These are phyloP conservation scores for Phoma sp. DNA, from an alignment of 2,329 filamentous ascomycete genomes.

Conservation along the genomic window DNA sequence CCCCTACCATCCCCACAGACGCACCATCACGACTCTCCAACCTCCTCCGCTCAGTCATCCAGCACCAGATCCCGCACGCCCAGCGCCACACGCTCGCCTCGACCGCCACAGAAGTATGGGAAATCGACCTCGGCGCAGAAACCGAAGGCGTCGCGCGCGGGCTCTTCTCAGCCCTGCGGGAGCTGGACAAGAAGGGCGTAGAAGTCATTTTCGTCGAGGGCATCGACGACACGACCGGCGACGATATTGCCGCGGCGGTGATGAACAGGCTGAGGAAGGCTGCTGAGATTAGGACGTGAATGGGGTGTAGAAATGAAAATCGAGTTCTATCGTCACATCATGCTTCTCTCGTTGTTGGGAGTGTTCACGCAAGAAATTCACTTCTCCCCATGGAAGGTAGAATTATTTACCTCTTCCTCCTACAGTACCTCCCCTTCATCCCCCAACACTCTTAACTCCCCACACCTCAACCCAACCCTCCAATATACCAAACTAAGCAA, in stretches of 20 bases:
- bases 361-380: background rate
- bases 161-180: slow-evolving; percentile 84
- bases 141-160: slow-evolving; percentile 80
- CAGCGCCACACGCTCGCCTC: slow-evolving; percentile 23
- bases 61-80: slow-evolving; percentile 43
- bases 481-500: background rate
- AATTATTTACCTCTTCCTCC: too few species aligned
- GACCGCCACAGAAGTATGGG: slow-evolving; percentile 56
- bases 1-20: background rate
- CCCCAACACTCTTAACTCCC: too few species aligned
- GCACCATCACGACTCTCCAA: slow-evolving; percentile 31
- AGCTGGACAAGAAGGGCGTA: slow-evolving; percentile 79
- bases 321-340: too few species aligned
- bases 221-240: slow-evolving; percentile 69
- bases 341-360: too few species aligned
- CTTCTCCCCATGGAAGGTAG: too few species aligned
- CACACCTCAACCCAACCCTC: background rate
- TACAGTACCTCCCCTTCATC: too few species aligned
- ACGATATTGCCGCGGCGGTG: slow-evolving; percentile 78
- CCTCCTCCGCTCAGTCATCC: slow-evolving; percentile 43
- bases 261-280: slow-evolving; percentile 61
- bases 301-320: background rate
- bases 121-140: slow-evolving; percentile 75
- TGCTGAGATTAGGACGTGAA: slow-evolving; percentile 40
- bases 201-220: slow-evolving; percentile 92